These are phyloP conservation scores for Pseudonitzschia pungens DNA, from an alignment of 108 stramenopile genomes.

Conservation along the genomic window DNA sequence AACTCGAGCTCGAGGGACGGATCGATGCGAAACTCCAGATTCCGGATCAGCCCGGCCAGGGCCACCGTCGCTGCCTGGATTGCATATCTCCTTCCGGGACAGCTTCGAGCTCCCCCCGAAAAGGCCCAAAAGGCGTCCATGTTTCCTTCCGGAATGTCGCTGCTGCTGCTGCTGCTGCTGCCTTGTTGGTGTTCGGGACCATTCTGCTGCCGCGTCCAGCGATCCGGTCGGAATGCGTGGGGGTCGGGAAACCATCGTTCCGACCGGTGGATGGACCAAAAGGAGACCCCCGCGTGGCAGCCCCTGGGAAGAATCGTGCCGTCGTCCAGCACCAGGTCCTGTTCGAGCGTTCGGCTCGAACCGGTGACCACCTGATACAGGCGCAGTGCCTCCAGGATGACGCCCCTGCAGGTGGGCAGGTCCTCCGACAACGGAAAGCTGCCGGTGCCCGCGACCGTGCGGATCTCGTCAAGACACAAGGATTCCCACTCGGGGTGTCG, in stretches of 20 bases:
- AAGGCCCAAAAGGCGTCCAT: constrained; percentile 46
- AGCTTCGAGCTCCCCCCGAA: constrained; percentile 45
- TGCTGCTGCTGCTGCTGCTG: no score
- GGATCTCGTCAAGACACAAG: constrained; percentile 28
- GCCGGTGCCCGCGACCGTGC: background rate
- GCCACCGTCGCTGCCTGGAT: constrained; percentile 21
- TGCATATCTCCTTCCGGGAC: constrained; percentile 52
- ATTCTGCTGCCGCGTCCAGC: background rate
- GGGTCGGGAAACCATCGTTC: constrained; percentile 46
- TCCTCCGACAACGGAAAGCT: no score
- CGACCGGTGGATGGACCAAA: constrained; percentile 24
- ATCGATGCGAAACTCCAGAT: constrained; percentile 14
- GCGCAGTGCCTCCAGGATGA: constrained; percentile 47
- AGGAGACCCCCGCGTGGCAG: constrained; percentile 35
- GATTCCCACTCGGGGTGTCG: constrained; percentile 37
- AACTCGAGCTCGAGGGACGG: constrained; percentile 10
- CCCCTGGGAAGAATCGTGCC: constrained; percentile 31
- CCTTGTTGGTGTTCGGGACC: background rate
- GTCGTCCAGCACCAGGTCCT: constrained; percentile 18
- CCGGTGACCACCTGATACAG: constrained; percentile 35
- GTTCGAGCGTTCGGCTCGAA: constrained; percentile 43
- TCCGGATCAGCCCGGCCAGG: constrained; percentile 14
- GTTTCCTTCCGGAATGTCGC: constrained; percentile 16
- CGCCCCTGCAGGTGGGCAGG: constrained; percentile 36
- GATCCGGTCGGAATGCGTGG: background rate